Base-by-base conservation (phyloP, 2,329 filamentous ascomycete species). In the Nannizziopsis arthrosporioides region DNA sequence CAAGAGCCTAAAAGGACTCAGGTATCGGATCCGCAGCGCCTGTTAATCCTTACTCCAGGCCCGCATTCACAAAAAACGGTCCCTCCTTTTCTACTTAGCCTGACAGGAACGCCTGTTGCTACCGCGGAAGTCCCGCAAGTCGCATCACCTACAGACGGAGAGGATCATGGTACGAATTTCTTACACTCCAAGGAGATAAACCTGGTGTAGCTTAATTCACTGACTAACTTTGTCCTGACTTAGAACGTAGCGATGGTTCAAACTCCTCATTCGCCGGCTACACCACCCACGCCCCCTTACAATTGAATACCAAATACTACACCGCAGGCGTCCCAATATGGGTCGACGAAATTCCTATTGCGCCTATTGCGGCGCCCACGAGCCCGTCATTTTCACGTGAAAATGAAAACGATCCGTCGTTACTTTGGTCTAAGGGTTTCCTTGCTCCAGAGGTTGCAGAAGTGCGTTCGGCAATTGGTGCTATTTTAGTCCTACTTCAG, bases 391-490 rank as follows among this genome's bases (percentile, higher is more conserved):
- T 45, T 11, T 36, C 40, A 44, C 2, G 15, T 15, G 35, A 39
- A 39, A 18, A 31, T 31, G 35, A 46, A 46, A 12, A 27, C 11
- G 35, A 22, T 22, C 19, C 48, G n/a, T 50, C 54, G 15, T 48
- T 54, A 5, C 45, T 55, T 41, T 72, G 69, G 69, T 62, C 61
- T 41, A 55, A 55, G 0, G 64, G 67, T 22, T 72, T 72, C 55
- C 61, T 68, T 1, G 61, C 63, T 35, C 43, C 59, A 0, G 67
- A 68, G 44, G 69, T 69, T 0, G 58, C 57, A 5, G 65, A 70
- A 52, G 69, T 72, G 3, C 62, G 69, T 32, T 64, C 68, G 30
- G 69, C 67, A 0, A 64, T 72, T 18, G 69, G 69, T 1, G 69
- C 67, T 0, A 53, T 72, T 8, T 51, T 71, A 2, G 55, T 72